Percentiles rank a stretch among this genome's conserved stretches.
phyloP scores from a whole-genome alignment of 2,329 filamentous ascomycete species.

The Emergomyces africanus region DNA sequence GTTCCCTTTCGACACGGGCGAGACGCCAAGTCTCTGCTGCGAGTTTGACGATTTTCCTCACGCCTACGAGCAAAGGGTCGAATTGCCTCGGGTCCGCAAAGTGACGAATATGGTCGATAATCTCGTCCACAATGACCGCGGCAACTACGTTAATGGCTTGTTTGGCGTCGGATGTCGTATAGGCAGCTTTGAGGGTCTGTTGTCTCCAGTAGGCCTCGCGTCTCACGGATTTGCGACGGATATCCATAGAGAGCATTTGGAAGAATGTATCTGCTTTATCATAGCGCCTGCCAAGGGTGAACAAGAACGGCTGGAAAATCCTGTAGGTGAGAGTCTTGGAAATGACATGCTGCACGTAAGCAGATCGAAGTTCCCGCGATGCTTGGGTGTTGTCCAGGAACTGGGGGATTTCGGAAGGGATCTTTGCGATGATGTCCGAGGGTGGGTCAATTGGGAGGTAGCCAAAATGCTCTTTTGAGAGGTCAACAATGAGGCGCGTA shows the following conservation, averaged over 20 bases:
- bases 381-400: conserved; percentile 42
- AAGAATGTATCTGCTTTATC: conserved; percentile 46
- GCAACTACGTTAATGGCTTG: conserved; percentile 44
- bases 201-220: conserved; percentile 47
- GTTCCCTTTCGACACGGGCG: conserved; percentile 43
- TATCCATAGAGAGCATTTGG: conserved; percentile 42
- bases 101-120: conserved; percentile 41
- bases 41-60: conserved; percentile 44
- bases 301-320: conserved; percentile 46
- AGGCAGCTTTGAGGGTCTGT: conserved; percentile 45
- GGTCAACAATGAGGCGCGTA: conserved; percentile 38
- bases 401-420: conserved; percentile 40
- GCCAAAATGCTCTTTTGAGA: conserved; percentile 40
- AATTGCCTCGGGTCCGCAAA: conserved; percentile 40
- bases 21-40: conserved; percentile 48
- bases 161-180: conserved; percentile 44
- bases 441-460: conserved; percentile 40
- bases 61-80: conserved; percentile 37
- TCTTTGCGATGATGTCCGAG: conserved; percentile 37
- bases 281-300: conserved; percentile 41
- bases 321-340: conserved; percentile 44
- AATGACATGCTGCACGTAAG: conserved; percentile 44
- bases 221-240: conserved; percentile 43
- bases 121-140: conserved; percentile 44
- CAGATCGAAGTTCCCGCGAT: conserved; percentile 39